Base-by-base conservation (phyloP, 2,329 filamentous ascomycete genomes). In the Aspergillus vadensis region DNA sequence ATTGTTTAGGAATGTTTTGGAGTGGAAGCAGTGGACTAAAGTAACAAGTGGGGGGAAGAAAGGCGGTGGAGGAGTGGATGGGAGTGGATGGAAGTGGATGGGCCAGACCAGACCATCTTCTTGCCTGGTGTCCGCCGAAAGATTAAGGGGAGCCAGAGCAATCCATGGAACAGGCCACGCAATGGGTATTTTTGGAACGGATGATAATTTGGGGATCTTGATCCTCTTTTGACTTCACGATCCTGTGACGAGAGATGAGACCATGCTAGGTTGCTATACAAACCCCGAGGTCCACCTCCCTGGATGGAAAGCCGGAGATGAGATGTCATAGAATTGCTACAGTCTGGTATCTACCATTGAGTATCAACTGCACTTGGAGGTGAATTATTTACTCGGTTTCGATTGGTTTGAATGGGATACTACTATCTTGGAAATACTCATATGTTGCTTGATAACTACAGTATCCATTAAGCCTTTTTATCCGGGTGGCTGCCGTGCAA, bases 21-120 rank as follows among this genome's bases (percentile, higher is more conserved):
- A 55, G 53, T 55, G 53, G 53, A 43, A 55, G 53, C 39, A 55
- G 39, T 55, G 21, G 53, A 55, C 53, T 55, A 55, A 47, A 55
- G 53, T 43, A 43, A 36, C 53, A 55, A 55, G 53, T 55, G 53
- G 53, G 53, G 53, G 53, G 39, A 15, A 36, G 32, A 55, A 55
- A 55, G 53, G 53, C 53, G 53, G 53, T 55, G 53, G 53, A 47
- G 39, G 53, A 32, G 30, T 19, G 30, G 23, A 50, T 30, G 47
- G 39, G 52, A 32, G 27, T 17, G 30, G 25, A 50, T 30, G 47
- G 39, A 41, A 32, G 30, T 19, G 30, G 25, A 50, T 30, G 47
- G 47, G 47, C 47, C 47, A 50, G 47, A 32, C 47, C 47, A 17
- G 25, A 27, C 25, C 25, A 8, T 27, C 25, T 27, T 50, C 32